Conservation (phyloP, 352 stramenopile genomes). For the Phytophthora multivora region DNA sequence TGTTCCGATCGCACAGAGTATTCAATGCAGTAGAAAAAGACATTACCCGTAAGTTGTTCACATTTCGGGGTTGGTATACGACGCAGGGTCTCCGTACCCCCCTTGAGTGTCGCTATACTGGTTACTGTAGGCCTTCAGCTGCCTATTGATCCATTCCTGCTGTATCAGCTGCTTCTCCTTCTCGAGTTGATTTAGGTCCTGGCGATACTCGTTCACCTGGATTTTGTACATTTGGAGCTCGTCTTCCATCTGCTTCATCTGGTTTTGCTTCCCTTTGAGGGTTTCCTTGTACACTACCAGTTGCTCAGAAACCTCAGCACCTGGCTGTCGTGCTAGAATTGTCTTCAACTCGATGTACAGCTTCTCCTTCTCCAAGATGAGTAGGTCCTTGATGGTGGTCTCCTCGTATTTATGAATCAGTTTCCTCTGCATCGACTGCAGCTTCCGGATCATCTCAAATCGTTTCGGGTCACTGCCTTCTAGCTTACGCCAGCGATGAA, state of each 20-base stretch:
- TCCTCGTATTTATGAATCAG: conserved; percentile 87
- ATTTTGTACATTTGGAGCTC: conserved; percentile 94
- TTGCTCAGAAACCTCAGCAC: conserved; percentile 88
- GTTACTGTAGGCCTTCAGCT: conserved; percentile 40
- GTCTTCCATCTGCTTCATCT: conserved; percentile 88
- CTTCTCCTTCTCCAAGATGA: conserved; percentile 91
- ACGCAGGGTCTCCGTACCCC: conserved; percentile 13
- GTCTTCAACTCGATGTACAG: conserved; percentile 93
- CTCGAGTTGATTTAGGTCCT: conserved; percentile 66
- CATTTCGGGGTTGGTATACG: conserved; percentile 19
- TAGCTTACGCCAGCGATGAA: conserved; percentile 92
- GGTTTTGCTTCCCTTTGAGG: conserved; percentile 83
- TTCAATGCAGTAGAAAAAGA: background rate
- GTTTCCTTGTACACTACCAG: conserved; percentile 87
- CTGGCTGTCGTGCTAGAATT: conserved; percentile 85
- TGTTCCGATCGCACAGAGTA: no score
- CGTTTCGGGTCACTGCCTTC: conserved; percentile 88
- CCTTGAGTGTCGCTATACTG: conserved; percentile 21
- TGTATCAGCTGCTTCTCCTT: conserved; percentile 66
- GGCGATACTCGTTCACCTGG: conserved; percentile 85
- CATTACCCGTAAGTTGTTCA: background rate
- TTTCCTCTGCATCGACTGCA: conserved; percentile 87
- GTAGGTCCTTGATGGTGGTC: conserved; percentile 63
- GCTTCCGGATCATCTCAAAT: conserved; percentile 88
- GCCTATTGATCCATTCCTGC: conserved; percentile 60